Base-by-base conservation (phyloP, 495 filamentous ascomycete genomes). In the Xylaria nigripes region DNA sequence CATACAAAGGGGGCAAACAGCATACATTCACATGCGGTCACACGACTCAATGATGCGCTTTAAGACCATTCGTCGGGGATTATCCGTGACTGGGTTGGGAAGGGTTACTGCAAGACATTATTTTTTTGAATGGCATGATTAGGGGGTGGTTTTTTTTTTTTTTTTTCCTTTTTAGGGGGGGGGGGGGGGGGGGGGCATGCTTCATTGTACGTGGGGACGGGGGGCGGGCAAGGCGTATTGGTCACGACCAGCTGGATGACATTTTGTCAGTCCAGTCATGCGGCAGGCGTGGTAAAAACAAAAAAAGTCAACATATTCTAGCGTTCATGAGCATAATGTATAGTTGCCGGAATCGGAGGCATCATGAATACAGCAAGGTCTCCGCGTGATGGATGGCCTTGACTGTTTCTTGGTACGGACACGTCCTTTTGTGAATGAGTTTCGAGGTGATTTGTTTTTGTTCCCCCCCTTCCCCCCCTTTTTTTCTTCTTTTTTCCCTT, bases 301-400 rank as follows among this genome's bases (percentile, higher is more conserved):
- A 15, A 34, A 34, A 34, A 30, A 41, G 23, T 29, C 40, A 9
- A 29, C 9, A 42, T 42, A 10, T 21, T 30, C 25, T 27, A 34
- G 49, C 49, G 40, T 32, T 41, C 30, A 16, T 29, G 27, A 10
- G 10, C 22, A 51, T 51, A 34, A 51, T 51, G 19, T 24, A 44
- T 44, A 51, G 24, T 25, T 27, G 38, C 49, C 36, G 9, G 16
- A 21, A 8, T 50, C 41, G 32, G 24, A 42, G 23, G 36, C 36
- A 50, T 42, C 13, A 27, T 10, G 6, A 10, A 34, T 34, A 15
- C 2, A 15, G 12, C 6, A 34, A 34, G 2, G 12, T 10, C 6
- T 13, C 32, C 2, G n/a, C n/a, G n/a, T n/a, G n/a, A 4, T 29
- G 27, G 27, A 29, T 9, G 27, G 27, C 27, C 9, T 29, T 29